Evolutionary conservation across 352 stramenopile genomes (phyloP).

Genomic region (Phytophthora fragariae): DNA sequence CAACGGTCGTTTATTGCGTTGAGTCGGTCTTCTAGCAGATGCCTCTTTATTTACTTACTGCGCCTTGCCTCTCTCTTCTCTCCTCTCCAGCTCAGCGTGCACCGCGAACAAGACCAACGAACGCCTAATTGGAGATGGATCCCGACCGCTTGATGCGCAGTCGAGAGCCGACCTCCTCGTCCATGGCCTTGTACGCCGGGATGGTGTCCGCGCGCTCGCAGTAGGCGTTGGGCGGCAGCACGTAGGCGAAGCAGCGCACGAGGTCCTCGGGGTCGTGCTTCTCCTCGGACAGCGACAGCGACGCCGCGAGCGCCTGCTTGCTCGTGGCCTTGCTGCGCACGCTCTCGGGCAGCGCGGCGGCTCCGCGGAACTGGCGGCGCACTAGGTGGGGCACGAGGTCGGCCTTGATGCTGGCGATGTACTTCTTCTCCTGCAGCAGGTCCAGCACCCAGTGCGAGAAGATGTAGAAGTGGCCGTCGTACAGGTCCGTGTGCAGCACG

Average conservation of each 20-base stretch:
- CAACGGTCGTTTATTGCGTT: neutral
- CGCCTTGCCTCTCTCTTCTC: neutral
- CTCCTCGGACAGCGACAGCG: constrained; percentile 64
- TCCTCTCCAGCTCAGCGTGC: constrained; percentile 16
- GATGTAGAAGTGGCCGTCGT: constrained; percentile 88
- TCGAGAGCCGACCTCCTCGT: constrained; percentile 73
- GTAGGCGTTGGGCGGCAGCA: constrained; percentile 77
- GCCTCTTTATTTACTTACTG: constrained; percentile 37
- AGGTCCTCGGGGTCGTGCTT: constrained; percentile 69
- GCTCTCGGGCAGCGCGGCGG: constrained; percentile 56
- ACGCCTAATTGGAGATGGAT: constrained; percentile 56
- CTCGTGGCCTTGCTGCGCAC: constrained; percentile 65
- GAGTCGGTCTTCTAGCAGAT: constrained; percentile 16
- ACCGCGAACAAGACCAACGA: constrained; percentile 6
- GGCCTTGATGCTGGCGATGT: constrained; percentile 87
- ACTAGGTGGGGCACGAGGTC: constrained; percentile 84
- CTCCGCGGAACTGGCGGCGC: constrained; percentile 78
- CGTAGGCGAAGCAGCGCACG: constrained; percentile 79
- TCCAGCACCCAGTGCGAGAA: constrained; percentile 88
- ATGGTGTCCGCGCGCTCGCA: constrained; percentile 84
- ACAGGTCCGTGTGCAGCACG: constrained; percentile 81
- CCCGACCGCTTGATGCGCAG: constrained; percentile 68
- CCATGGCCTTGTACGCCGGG: constrained; percentile 76
- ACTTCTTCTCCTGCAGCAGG: constrained; percentile 82
- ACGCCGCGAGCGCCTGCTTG: constrained; percentile 66